Conservation (phyloP, 2,329 filamentous ascomycete species). For the Elsinoe fawcettii region DNA sequence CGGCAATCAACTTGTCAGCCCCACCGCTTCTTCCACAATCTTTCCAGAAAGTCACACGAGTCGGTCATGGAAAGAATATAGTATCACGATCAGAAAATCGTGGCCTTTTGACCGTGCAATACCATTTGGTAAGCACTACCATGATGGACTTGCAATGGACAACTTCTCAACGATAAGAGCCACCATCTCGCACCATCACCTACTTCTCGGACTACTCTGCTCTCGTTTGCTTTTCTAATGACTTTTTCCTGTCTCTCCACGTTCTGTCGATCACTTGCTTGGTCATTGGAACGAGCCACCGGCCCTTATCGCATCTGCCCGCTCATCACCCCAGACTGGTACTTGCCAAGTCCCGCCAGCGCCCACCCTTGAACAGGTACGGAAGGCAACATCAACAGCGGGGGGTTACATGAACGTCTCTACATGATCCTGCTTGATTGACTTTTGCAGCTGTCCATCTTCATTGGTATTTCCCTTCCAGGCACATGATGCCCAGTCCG, state of each 20-base stretch:
- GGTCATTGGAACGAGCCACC: neutral
- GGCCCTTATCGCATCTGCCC: conserved; percentile 8
- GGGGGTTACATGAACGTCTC: neutral
- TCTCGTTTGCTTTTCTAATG: too few relatives aligned
- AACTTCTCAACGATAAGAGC: neutral
- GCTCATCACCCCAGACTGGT: neutral
- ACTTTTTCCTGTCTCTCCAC: neutral
- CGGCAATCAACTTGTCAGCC: neutral
- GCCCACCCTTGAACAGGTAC: conserved; percentile 1
- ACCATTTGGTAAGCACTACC: conserved; percentile 2
- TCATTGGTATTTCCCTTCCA: neutral
- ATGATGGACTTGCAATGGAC: conserved; percentile 8
- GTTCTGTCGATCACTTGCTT: conserved; percentile 6
- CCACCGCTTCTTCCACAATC: neutral
- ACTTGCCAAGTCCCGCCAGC: conserved; percentile 7
- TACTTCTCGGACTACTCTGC: neutral
- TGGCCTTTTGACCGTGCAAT: neutral
- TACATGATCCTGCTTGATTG: conserved; percentile 2
- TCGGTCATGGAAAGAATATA: neutral
- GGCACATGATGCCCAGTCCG: neutral
- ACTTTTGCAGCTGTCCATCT: neutral
- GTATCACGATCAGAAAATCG: neutral
- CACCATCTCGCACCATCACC: neutral
- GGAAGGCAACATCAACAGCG: conserved; percentile 5
- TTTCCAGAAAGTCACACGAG: neutral